Evolutionary conservation across 148 eudicot species (phyloP).

Genomic region (Fagopyrum esculentum): DNA sequence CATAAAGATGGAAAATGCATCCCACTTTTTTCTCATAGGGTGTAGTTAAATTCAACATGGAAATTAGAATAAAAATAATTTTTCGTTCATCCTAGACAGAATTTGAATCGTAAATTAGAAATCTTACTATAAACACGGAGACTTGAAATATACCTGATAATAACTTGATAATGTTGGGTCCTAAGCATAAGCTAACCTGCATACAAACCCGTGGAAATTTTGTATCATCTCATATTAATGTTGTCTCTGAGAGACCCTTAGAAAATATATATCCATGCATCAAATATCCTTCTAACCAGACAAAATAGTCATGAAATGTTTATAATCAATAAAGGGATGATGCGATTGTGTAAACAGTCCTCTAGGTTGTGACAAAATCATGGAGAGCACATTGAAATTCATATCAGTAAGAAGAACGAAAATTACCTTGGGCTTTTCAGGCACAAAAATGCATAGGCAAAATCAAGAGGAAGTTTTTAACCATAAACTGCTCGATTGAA

Average conservation of each 20-base stretch:
- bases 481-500: constrained; percentile 51
- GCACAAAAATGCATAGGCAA: not conserved
- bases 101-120: not conserved
- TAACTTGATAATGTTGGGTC: not conserved
- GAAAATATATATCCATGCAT: not conserved
- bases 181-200: not conserved
- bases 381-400: not conserved
- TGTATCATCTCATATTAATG: not conserved
- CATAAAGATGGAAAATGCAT: not conserved
- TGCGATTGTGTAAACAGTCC: not conserved
- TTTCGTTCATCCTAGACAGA: not conserved
- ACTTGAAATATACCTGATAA: not conserved
- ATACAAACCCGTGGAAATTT: not conserved
- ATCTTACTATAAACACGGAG: not conserved
- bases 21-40: not conserved
- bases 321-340: not conserved
- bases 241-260: not conserved
- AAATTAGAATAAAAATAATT: not conserved
- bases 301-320: not conserved
- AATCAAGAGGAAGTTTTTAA: not conserved
- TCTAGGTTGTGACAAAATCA: not conserved
- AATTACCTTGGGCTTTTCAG: not conserved
- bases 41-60: not conserved
- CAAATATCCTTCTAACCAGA: not conserved
- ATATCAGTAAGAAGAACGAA: not conserved